Conservation (phyloP, 208 protist genomes). For the Trypanosoma platydactyli region DNA sequence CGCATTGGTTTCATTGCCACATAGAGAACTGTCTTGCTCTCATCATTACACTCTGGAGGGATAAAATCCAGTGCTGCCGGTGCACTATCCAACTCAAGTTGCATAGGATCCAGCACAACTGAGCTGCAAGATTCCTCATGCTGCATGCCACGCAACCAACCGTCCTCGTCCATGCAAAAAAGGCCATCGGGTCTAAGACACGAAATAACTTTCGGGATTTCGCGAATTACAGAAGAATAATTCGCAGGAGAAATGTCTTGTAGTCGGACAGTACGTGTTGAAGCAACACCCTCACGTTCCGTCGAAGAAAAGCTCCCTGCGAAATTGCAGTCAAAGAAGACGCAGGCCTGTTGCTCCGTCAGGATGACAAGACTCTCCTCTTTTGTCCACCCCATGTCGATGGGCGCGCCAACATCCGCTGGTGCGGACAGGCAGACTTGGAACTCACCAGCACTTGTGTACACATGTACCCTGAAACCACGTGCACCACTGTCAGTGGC, state of each 20-base stretch:
- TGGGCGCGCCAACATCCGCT: slow-evolving; percentile 12
- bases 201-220: slow-evolving; percentile 6
- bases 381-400: slow-evolving; percentile 38
- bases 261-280: slow-evolving; percentile 6
- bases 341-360: slow-evolving; percentile 21
- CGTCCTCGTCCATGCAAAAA: slow-evolving; percentile 13
- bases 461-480: slow-evolving; percentile 27
- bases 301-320: background rate
- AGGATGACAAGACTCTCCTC: slow-evolving; percentile 47
- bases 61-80: slow-evolving; percentile 27
- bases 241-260: slow-evolving; percentile 2
- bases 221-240: background rate
- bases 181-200: slow-evolving; percentile 12
- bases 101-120: background rate
- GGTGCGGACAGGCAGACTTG: slow-evolving; percentile 25
- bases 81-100: background rate
- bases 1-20: background rate
- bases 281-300: background rate
- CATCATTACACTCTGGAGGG: slow-evolving; percentile 23
- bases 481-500: background rate
- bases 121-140: slow-evolving; percentile 22
- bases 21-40: slow-evolving; percentile 24
- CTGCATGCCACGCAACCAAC: slow-evolving; percentile 7
- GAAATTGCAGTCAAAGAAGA: slow-evolving; percentile 31
- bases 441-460: slow-evolving; percentile 40